Evolutionary conservation across 1,284 basidiomycete genomes (phyloP), one percentile per base, ranked within the genome.

Genomic region (Hortiboletus rubellus): DNA sequence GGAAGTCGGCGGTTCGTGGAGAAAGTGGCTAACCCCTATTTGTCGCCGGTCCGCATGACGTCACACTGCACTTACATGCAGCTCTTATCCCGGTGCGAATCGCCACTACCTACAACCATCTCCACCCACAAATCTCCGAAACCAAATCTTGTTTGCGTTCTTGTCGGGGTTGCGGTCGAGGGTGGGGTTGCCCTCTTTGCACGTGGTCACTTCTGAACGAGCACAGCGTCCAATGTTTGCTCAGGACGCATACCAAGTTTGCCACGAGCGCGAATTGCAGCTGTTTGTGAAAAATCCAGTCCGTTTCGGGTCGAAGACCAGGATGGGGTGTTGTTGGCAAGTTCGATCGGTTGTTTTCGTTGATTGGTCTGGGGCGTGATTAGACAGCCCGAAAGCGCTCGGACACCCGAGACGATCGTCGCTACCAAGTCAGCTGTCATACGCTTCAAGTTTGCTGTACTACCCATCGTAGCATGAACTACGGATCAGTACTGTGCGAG

Each of bases 271-370:
- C 40, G 10, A n/a, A n/a, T 46, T 71, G 14, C 15, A 22, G 14
- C 55, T 55, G 7, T 55, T 62, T 24, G 36, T 57, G 24, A n/a
- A n/a, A 52, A 46, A 3, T 37, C 8, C 1, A 6, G 34, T 4
- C 9, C 52, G 0, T 58, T 72, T 36, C 68, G 66, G 5, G 2
- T 72, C 7, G 69, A 72, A 52, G 68, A 72, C 42, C 8, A 47
- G 18, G 54, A 70, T 0, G 69, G 68, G 1, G 18, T 57, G 41
- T 56, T 60, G 30, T 43, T 70, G 15, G 64, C 50, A 64, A 68
- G 70, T 67, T 27, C 27, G 27, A 31, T 47, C 18, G 22, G 17
- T 15, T 46, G 12, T 24, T 43, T 44, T 27, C 10, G 34, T 48
- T 66, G 40, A 67, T 40, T 2, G 10, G 9, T 5, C n/a, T 42